Evolutionary conservation across 2,329 filamentous ascomycete species (phyloP).

Genomic region (Fusarium anguioides): DNA sequence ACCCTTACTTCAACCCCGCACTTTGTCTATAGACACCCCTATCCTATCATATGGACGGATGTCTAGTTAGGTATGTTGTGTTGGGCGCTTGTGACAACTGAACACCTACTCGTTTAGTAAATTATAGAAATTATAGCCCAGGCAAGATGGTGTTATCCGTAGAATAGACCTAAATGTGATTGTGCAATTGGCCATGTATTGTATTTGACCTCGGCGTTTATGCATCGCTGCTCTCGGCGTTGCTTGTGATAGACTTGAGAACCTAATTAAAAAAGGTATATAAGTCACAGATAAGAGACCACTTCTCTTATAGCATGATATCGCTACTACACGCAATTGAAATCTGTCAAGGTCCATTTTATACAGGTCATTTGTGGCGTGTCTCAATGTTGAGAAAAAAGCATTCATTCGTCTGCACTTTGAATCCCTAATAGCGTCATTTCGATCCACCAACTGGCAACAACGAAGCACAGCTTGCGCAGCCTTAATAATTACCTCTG

Average conservation of each 20-base stretch:
- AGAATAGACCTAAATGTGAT: neutral
- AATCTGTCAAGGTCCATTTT: neutral
- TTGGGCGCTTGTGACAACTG: neutral
- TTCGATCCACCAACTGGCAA: slow-evolving; percentile 28
- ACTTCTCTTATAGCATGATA: neutral
- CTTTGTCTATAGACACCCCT: slow-evolving; percentile 8
- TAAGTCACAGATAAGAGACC: neutral
- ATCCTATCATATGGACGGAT: too few relatives aligned
- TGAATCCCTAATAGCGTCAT: slow-evolving; percentile 35
- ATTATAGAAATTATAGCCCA: neutral
- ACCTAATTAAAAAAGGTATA: slow-evolving; percentile 1
- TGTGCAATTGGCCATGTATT: neutral
- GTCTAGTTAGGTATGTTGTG: too few relatives aligned
- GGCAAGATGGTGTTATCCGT: neutral
- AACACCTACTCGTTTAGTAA: slow-evolving; percentile 26
- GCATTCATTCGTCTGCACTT: slow-evolving; percentile 2
- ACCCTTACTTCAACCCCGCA: slow-evolving; percentile 13
- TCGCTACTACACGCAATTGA: neutral
- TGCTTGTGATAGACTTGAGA: slow-evolving; percentile 31
- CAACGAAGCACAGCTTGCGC: slow-evolving; percentile 1
- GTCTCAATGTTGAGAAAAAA: slow-evolving; percentile 7
- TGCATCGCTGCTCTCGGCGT: slow-evolving; percentile 19
- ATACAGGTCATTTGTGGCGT: neutral
- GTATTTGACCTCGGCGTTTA: slow-evolving; percentile 33
- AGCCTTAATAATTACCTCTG: slow-evolving; percentile 6